Base-by-base conservation (phyloP, 2,329 filamentous ascomycete genomes). In the Xylaria sp. region DNA sequence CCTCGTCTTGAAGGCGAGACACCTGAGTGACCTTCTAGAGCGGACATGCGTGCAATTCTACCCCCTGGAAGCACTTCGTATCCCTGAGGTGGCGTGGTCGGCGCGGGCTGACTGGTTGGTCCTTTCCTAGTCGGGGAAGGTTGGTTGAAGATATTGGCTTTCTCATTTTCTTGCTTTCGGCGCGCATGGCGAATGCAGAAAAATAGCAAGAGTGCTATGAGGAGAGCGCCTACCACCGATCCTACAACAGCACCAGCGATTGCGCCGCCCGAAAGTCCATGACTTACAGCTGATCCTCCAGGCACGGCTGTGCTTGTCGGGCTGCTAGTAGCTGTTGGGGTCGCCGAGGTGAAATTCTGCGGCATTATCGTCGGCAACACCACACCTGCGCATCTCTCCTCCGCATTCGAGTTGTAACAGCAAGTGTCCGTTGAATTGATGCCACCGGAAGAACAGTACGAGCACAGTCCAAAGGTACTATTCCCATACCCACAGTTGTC, bases 361-460 rank as follows among this genome's bases (percentile, higher is more conserved):
- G 91, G 87, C 15, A 90, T 89, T 57, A 94, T 91, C 0, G 89
- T 89, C 0, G 96, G 96, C 7, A 99, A 84, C 31, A 87, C 84
- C n/a, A 99, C 92, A 60, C 88, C 88, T 59, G 88, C 82, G 79
- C 96, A 99, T 71, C 90, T 88, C 31, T 83, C 82, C 67, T 93
- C 88, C n/a, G 91, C 90, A 70, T 94, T 86, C 5, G 94, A 90
- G 75, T 90, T 94, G 77, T 94, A 91, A 80, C 96, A 99, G 84
- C 96, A 99, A 3, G 94, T 97, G 79, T 98, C 95, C 60, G 95
- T 98, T 10, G 94, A 92, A 81, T 98, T 98, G 71, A 91, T 89
- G 33, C 94, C 94, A 75, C 92, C 95, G 7, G 90, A 86, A 51
- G 88, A 87, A 80, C 96, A 99, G 80, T 96, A 98, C 4, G 91